Base-by-base conservation (phyloP, 2,329 filamentous ascomycete genomes). In the Elsinoe perseae region DNA sequence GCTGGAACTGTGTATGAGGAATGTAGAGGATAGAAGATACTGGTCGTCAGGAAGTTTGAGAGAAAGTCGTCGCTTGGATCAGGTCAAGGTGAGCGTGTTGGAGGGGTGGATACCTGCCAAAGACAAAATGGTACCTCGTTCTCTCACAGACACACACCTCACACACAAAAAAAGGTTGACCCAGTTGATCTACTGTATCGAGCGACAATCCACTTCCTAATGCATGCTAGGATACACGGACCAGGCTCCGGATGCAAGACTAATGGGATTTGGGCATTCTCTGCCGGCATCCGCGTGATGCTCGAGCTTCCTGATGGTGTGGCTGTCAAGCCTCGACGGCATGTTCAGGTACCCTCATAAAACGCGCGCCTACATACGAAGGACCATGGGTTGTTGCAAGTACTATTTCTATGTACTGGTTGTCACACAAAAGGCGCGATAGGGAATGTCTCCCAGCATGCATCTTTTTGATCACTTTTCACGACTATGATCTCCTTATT, bases 201-300 rank as follows among this genome's bases (percentile, higher is more conserved):
- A n/a, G 12, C 18, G 14, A 36, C 27, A 52, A 52, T 36, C 27
- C 48, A 10, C 48, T 36, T 52, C 48, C 48, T 36, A 36, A 52
- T 52, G 14, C 7, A 52, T 34, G 18, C 28, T 36, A 38, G 48
- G 16, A 18, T 23, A 20, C 28, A 34, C 48, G 32, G 48, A 52
- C 48, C 18, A 52, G 32, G 32, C 16, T 32, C 28, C 48, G 48
- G 10, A 52, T 52, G 48, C 48, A 36, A 18, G 27, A 32, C 30
- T 21, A 32, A 12, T 16, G 48, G 48, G 16, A 10, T n/a, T 36
- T 52, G 28, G 48, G 48, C 48, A 34, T 8, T 52, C 48, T 34
- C 27, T 52, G 28, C 48, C 48, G 48, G 48, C 30, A 52, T 52
- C 48, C 48, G 48, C 30, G 14, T 34, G 28, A n/a, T 21, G 46